Base-by-base conservation (phyloP, 805 yeast species). In the Metschnikowia sp. region DNA sequence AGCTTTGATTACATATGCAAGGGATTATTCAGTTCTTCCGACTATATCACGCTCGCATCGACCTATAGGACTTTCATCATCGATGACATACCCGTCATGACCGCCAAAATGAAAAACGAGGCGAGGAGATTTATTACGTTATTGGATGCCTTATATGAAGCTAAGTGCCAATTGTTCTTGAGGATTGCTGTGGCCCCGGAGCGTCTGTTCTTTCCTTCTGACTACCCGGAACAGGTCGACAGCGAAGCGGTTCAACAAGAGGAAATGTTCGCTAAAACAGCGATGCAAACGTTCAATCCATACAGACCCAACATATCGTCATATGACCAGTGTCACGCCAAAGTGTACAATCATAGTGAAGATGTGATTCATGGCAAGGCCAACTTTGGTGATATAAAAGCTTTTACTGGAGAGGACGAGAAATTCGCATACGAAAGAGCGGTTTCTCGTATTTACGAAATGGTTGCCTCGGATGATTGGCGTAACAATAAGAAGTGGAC, bases 321-420 rank as follows among this genome's bases (percentile, higher is more conserved):
- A 3, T 84, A 85, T 56, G 81, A 80, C 52, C 80, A 78, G 48
- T 74, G 71, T 8, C 58, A 62, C 36, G 67, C 70, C 12, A 61
- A 57, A 39, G 57, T 54, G 6, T 60, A 53, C 39, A 19, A 39
- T 18, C 39, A 36, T 29, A 42, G 40, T 2, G 45, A 43, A 12
- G 40, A 11, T 11, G 32, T 26, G 9, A 18, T 34, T 13, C 36
- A 13, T 15, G 42, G 35, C 7, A 40, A 33, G 12, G 22, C 45
- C 8, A 38, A 80, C 55, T 81, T 72, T 54, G 69, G 76, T 11
- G 72, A 81, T 43, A 60, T 75, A 15, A 68, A 70, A 10, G 80
- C 82, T 9, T 85, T 84, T 56, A 84, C 89, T 0, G 91, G 91
- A 22, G 88, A 85, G 56, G 91, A 84, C 63, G 91, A 85, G 59